Evolutionary conservation across 495 filamentous ascomycete species (phyloP).

Genomic region (Penicillium psychrofluorescens): DNA sequence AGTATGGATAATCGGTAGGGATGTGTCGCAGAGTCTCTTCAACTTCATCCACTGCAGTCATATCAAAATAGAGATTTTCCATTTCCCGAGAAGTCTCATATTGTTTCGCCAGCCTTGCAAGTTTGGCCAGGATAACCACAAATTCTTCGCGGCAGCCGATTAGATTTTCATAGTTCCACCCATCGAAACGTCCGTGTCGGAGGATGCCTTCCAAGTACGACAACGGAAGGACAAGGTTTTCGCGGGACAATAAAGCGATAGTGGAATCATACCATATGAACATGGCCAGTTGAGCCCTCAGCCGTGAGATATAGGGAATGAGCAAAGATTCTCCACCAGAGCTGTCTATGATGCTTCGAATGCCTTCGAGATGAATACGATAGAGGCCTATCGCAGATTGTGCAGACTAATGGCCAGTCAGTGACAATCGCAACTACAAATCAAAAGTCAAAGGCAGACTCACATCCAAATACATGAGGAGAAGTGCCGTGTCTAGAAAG

Average conservation of each 20-base stretch:
- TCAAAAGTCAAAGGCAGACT: too few relatives aligned
- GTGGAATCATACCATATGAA: conserved; percentile 17
- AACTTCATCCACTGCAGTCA: conserved; percentile 7
- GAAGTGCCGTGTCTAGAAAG: too few relatives aligned
- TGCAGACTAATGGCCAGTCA: too few relatives aligned
- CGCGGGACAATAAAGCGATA: conserved; percentile 11
- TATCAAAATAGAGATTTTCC: conserved; percentile 12
- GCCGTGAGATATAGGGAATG: neutral
- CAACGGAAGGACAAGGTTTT: conserved; percentile 9
- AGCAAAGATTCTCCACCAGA: neutral
- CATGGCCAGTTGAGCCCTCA: conserved; percentile 1
- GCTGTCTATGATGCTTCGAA: neutral
- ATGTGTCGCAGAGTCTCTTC: conserved; percentile 1
- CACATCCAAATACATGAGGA: too few relatives aligned
- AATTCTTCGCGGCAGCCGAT: conserved; percentile 11
- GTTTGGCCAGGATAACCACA: conserved; percentile 5
- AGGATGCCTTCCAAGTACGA: conserved; percentile 9
- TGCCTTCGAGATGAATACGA: too few relatives aligned
- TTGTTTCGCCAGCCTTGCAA: conserved; percentile 10
- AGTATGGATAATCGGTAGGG: neutral
- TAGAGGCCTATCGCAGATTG: too few relatives aligned
- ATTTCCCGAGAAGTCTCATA: conserved; percentile 9
- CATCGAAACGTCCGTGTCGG: neutral
- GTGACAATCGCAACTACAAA: too few relatives aligned
- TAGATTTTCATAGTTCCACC: conserved; percentile 14